Conservation (phyloP, 2,329 filamentous ascomycete species). For the Furcasterigmium furcatum region DNA sequence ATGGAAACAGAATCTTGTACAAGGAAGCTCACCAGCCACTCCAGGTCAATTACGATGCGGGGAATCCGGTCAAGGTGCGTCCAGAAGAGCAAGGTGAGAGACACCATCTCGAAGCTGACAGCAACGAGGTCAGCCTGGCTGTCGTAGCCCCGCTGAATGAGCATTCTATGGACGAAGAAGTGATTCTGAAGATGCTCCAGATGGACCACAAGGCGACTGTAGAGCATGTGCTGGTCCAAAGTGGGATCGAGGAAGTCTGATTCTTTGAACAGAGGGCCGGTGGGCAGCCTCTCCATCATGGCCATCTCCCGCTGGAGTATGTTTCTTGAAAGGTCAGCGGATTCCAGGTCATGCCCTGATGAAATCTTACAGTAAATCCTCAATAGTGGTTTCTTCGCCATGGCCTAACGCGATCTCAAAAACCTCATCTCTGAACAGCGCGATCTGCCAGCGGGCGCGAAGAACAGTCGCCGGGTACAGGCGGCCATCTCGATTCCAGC, state of each 20-base stretch:
- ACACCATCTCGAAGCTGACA: constrained; percentile 44
- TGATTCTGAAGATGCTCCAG: constrained; percentile 53
- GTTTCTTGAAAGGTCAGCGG: constrained; percentile 19
- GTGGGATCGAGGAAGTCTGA: constrained; percentile 30
- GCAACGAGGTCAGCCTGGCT: constrained; percentile 36
- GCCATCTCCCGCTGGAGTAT: constrained; percentile 29
- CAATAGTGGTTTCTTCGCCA: constrained; percentile 10
- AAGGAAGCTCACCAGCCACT: constrained; percentile 40
- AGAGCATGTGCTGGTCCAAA: constrained; percentile 26
- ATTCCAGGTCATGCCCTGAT: too few species aligned
- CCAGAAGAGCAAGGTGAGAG: constrained; percentile 43
- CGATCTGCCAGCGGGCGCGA: constrained; percentile 43
- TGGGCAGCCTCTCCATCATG: constrained; percentile 30
- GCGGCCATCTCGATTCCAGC: constrained; percentile 46
- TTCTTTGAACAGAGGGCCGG: constrained; percentile 32
- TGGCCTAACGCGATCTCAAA: constrained; percentile 51
- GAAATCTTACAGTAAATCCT: not conserved
- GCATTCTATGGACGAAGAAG: constrained; percentile 55
- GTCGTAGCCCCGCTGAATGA: constrained; percentile 39
- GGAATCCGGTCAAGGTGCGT: constrained; percentile 43
- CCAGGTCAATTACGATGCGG: constrained; percentile 37
- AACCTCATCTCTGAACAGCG: constrained; percentile 53
- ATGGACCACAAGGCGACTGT: constrained; percentile 41
- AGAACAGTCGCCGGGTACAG: constrained; percentile 40
- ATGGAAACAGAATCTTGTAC: not conserved